Base-by-base conservation (phyloP, 306 rosid species). In the Quercus wislizeni region DNA sequence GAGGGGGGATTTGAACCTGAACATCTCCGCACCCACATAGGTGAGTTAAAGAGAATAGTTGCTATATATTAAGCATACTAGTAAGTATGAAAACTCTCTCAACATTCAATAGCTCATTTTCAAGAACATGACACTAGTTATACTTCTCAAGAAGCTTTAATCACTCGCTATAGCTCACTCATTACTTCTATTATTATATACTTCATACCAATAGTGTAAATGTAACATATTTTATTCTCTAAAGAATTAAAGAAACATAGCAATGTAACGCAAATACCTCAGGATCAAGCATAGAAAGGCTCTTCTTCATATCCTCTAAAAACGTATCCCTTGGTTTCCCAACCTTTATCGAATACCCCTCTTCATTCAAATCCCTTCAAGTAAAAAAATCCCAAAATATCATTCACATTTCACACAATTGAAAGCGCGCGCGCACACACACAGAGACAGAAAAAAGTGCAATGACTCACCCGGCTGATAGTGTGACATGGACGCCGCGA, bases 261-360 rank as follows among this genome's bases (percentile, higher is more conserved):
- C 54, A 49, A 85, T 55, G 63, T 46, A 15, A 52, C 6, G 33
- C 20, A 55, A 80, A 67, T 84, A 92, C 99, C 99, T 89, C 97
- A 1, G 95, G 94, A 87, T 95, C 99, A 71, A 92, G 87, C 57
- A 74, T 89, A 28, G 90, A 79, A 58, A 95, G 99, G 70, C 83
- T 87, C 87, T 90, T 84, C 74, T 69, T 84, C 58, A 87, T 12
- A 70, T 78, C 82, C 76, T 86, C 96, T 10, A 77, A 83, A 74
- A 75, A 69, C 68, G 82, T 74, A 68, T 72, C 82, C 76, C 81
- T 82, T n/a, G 76, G 63, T 8, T 76, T 82, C 76, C 64, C 81
- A 64, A 57, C 55, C 67, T 68, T 82, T 69, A 59, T 81, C 56
- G 62, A 54, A 76, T 74, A 75, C 61, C 30, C 83, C 73, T 81